These are phyloP conservation scores for Metroxylon sagu DNA, from an alignment of 176 grass and related monocot genomes.

Conservation along the genomic window DNA sequence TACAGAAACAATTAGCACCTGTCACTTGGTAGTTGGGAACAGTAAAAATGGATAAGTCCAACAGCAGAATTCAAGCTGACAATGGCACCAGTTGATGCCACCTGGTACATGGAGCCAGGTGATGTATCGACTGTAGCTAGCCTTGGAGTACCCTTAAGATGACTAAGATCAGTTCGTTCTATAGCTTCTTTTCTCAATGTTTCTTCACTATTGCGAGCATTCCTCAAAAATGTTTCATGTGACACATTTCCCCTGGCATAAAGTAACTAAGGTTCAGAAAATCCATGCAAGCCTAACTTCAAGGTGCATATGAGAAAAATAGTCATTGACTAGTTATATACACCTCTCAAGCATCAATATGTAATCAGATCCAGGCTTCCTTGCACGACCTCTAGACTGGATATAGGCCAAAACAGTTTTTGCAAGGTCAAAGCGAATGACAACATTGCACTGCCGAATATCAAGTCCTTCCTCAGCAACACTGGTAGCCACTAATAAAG, in stretches of 20 bases:
- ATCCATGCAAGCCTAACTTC: too few relatives aligned
- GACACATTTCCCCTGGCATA: constrained; percentile 63
- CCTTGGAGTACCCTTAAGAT: constrained; percentile 64
- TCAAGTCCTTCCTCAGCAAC: constrained; percentile 99
- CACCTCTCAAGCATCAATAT: constrained; percentile 99
- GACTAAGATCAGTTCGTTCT: constrained; percentile 96
- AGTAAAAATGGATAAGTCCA: constrained; percentile 90
- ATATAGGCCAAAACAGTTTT: constrained; percentile 99
- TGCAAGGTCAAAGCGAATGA: constrained; percentile 98
- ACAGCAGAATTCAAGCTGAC: constrained; percentile 99
- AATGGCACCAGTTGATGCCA: constrained; percentile 93
- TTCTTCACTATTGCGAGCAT: constrained; percentile 93
- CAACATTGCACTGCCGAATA: constrained; percentile 98
- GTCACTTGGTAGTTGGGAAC: constrained; percentile 92
- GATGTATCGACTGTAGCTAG: constrained; percentile 49
- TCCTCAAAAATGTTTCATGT: constrained; percentile 85
- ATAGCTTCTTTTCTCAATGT: constrained; percentile 99
- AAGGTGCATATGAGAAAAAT: too few relatives aligned
- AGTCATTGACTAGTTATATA: not conserved
- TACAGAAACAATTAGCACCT: constrained; percentile 41
- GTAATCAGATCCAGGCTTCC: constrained; percentile 98
- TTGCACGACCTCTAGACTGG: constrained; percentile 88
- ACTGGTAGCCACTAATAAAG: constrained; percentile 91
- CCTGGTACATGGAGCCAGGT: constrained; percentile 69
- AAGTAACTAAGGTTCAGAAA: constrained; percentile 27